Conservation (phyloP, 306 rosid species). For the Castanea sativa region DNA sequence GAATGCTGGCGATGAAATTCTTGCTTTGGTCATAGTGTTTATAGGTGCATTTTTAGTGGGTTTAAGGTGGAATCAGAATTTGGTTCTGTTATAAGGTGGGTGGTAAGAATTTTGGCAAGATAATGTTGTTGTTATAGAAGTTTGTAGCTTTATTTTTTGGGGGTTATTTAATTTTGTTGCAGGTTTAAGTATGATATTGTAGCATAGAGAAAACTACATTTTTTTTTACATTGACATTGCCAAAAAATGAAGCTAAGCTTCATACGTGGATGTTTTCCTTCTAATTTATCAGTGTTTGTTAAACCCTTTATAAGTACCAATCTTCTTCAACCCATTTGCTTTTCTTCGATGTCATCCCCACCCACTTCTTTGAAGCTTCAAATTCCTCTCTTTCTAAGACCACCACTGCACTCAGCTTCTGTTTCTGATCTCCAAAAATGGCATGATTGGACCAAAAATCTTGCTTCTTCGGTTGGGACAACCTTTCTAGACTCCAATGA, state of each 20-base stretch:
- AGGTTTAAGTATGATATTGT: neutral
- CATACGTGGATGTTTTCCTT: slow-evolving; percentile 16
- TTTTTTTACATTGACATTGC: slow-evolving; percentile 10
- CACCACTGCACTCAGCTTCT: slow-evolving; percentile 52
- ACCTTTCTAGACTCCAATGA: slow-evolving; percentile 57
- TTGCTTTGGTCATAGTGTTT: neutral
- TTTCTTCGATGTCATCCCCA: slow-evolving; percentile 20
- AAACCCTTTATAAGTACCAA: slow-evolving; percentile 19
- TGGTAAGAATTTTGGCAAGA: neutral
- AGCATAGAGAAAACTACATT: neutral
- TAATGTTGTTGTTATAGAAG: neutral
- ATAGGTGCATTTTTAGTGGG: neutral
- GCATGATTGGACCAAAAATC: slow-evolving; percentile 72
- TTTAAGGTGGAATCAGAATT: neutral
- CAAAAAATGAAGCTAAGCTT: slow-evolving; percentile 52
- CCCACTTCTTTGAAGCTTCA: slow-evolving; percentile 39
- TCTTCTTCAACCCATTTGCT: slow-evolving; percentile 32
- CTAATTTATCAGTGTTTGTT: slow-evolving; percentile 25
- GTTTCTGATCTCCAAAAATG: slow-evolving; percentile 57
- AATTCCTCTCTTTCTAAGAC: slow-evolving; percentile 65
- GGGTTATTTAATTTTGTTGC: neutral
- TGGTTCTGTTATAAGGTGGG: neutral
- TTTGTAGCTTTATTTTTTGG: neutral
- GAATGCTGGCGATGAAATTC: neutral
- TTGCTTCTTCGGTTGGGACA: slow-evolving; percentile 62